These are phyloP conservation scores for cucumber (Cucumis sativus) DNA, from an alignment of 306 rosid species.

Conservation along the genomic window Cucumber_9930_V3 NC_026656.2:3834001-3834500, in stretches of 20 bases:
- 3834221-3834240: slow-evolving; percentile 69
- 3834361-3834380: slow-evolving; percentile 98
- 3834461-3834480: neutral
- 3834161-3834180: slow-evolving; percentile 16
- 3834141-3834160: slow-evolving; percentile 9
- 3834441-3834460: neutral
- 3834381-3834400: neutral
- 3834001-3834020: slow-evolving; percentile 59
- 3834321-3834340: slow-evolving; percentile 74
- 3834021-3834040: slow-evolving; percentile 69
- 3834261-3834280: slow-evolving; percentile 86
- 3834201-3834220: slow-evolving; percentile 74
- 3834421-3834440: neutral
- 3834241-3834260: slow-evolving; percentile 57
- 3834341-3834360: slow-evolving; percentile 96
- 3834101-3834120: neutral
- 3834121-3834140: neutral
- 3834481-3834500: neutral
- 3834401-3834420: neutral
- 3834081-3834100: slow-evolving; percentile 43
- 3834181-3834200: slow-evolving; percentile 74
- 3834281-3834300: slow-evolving; percentile 79
- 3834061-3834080: slow-evolving; percentile 62
- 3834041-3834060: slow-evolving; percentile 48
- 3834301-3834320: slow-evolving; percentile 62